phyloP scores from a whole-genome alignment of 768 basidiomycete species.

The Rhizopogon vesiculosus region DNA sequence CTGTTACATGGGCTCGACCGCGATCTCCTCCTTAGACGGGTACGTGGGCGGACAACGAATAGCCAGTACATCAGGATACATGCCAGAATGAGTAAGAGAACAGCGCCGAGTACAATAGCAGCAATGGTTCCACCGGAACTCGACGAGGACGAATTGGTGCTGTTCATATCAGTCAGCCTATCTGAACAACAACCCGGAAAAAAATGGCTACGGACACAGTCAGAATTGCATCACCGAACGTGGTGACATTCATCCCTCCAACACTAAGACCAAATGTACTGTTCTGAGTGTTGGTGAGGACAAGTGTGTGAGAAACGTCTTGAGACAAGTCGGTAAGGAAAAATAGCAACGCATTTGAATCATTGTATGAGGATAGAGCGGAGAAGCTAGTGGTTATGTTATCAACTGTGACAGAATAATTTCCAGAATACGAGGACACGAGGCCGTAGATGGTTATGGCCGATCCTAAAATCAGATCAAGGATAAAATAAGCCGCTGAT shows the following conservation, averaged over 20 bases:
- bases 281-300: slow-evolving; percentile 54
- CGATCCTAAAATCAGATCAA: slow-evolving; percentile 40
- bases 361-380: slow-evolving; percentile 48
- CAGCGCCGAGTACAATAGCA: slow-evolving; percentile 54
- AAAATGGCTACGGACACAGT: slow-evolving; percentile 24
- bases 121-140: slow-evolving; percentile 58
- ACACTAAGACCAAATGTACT: slow-evolving; percentile 43
- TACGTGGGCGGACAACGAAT: slow-evolving; percentile 44
- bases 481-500: neutral
- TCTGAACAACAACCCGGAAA: neutral
- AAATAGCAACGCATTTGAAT: slow-evolving; percentile 54
- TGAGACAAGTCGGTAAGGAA: slow-evolving; percentile 58
- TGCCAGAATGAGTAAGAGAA: slow-evolving; percentile 46
- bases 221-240: slow-evolving; percentile 28
- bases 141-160: slow-evolving; percentile 7
- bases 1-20: neutral
- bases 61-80: slow-evolving; percentile 38
- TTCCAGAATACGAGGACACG: slow-evolving; percentile 53
- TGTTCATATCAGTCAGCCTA: slow-evolving; percentile 9
- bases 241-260: slow-evolving; percentile 47
- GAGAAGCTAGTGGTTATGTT: slow-evolving; percentile 43
- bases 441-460: slow-evolving; percentile 57
- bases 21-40: slow-evolving; percentile 21
- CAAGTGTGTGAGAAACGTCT: slow-evolving; percentile 40
- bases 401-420: slow-evolving; percentile 55